Evolutionary conservation across 2,329 filamentous ascomycete species (phyloP), one percentile per base, ranked within the genome.

Genomic region (Lachnellula subtilissima): DNA sequence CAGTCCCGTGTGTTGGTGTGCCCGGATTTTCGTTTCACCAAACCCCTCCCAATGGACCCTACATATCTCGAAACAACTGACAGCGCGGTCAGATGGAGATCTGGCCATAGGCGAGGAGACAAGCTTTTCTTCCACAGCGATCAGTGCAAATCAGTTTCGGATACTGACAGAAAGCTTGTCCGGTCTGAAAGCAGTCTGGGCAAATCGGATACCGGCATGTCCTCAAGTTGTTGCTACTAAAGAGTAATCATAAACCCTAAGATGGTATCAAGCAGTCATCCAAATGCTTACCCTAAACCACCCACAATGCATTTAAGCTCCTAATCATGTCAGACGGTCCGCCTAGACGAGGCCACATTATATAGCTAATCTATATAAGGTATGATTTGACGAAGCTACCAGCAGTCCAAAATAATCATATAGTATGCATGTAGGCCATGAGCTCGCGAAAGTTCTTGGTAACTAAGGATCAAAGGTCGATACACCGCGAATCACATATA

Each of bases 1-100:
- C 23, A 36, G 17, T 32, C 40, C 36, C 37, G 23, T 42, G 22
- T 51, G n/a, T 28, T 43, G 49, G 39, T 8, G 14, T 25, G 15
- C 35, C 42, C 17, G 25, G 40, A 32, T 52, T 22, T 42, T 19
- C 42, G 51, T 53, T 53, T 53, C 51, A 48, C 7, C 11, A 17
- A 28, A 40, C 32, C 45, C 19, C 42, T 46, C 11, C 19, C 19
- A 48, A 8, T 14, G 25, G 36, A 17, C 14, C 19, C 43, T 17
- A 25, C 42, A 50, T n/a, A 36, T 15, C 40, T 46, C 50, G 25
- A 52, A 52, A 47, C 42, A 32, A 52, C 23, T 14, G 15, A 42
- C 19, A 43, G 15, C 25, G 17, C 25, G 45, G 4, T 37, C 8
- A 7, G 4, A 11, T 15, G 25, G 4, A n/a, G 9, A 39, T 12